A percentile compares a stretch with the other conserved stretches of the same genome.
Conservation (phyloP, 768 basidiomycete genomes). For the Tubosaeta sp. region DNA sequence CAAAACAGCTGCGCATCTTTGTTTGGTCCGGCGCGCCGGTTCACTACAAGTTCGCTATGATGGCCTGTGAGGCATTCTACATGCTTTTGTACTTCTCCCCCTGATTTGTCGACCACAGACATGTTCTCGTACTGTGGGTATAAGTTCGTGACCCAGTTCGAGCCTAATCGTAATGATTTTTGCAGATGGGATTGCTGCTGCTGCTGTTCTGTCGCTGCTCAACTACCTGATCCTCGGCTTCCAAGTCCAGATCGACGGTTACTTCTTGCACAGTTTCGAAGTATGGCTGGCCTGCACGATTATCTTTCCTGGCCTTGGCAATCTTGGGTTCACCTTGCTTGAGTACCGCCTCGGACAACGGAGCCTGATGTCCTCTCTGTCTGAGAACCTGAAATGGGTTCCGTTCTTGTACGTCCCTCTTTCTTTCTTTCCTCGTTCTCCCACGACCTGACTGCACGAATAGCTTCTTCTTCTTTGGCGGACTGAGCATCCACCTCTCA, state of each 20-base stretch:
- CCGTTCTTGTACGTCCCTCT: conserved; percentile 34
- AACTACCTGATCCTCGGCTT: conserved; percentile 79
- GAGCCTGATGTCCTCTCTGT: conserved; percentile 16
- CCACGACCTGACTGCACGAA: neutral
- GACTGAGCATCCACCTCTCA: conserved; percentile 50
- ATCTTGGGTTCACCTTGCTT: conserved; percentile 66
- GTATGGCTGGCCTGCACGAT: conserved; percentile 76
- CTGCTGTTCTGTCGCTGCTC: conserved; percentile 60
- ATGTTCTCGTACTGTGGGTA: conserved; percentile 51
- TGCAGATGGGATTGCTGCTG: conserved; percentile 56
- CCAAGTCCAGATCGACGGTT: conserved; percentile 64
- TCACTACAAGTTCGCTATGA: conserved; percentile 74
- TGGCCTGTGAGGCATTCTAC: conserved; percentile 38
- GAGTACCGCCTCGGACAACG: conserved; percentile 65
- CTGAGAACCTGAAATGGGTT: conserved; percentile 28
- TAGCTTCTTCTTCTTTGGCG: conserved; percentile 52
- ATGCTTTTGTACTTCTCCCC: neutral
- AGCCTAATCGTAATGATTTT: neutral
- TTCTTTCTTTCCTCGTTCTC: neutral
- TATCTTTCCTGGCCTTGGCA: conserved; percentile 73
- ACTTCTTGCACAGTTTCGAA: conserved; percentile 75
- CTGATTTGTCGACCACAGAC: conserved; percentile 24
- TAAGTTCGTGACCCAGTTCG: neutral
- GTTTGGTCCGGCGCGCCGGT: conserved; percentile 72
- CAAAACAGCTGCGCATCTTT: conserved; percentile 71